phyloP scores from a whole-genome alignment of 495 filamentous ascomycete species.

The Neurospora sp. region DNA sequence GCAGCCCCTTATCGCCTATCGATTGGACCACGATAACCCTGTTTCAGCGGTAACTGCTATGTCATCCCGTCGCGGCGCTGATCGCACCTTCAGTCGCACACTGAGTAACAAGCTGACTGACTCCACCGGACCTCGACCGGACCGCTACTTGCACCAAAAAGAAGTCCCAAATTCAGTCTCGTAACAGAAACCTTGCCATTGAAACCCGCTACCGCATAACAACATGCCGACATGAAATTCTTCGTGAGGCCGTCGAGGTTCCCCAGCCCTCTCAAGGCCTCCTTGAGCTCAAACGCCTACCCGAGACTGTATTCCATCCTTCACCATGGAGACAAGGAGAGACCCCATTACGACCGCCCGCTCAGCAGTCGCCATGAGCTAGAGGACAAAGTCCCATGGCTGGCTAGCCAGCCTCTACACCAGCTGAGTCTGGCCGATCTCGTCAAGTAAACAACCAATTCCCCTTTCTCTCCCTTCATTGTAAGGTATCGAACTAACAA shows the following conservation, averaged over 20 bases:
- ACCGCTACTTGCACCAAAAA: background rate
- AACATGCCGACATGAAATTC: constrained; percentile 39
- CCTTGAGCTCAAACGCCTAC: background rate
- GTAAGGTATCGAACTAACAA: background rate
- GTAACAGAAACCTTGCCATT: background rate
- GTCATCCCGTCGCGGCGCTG: background rate
- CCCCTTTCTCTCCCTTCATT: background rate
- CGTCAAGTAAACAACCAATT: constrained; percentile 51
- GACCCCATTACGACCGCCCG: background rate
- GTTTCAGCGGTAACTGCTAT: background rate
- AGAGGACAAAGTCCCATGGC: constrained; percentile 62
- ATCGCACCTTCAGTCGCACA: background rate
- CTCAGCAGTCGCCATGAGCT: constrained; percentile 12
- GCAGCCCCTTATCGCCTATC: background rate
- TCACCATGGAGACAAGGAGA: background rate
- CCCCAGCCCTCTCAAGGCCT: constrained; percentile 21
- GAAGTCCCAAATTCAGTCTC: background rate
- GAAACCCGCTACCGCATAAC: background rate
- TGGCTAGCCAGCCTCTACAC: constrained; percentile 71
- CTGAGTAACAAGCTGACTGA: background rate
- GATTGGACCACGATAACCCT: background rate
- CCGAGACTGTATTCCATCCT: background rate
- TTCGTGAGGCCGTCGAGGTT: constrained; percentile 29
- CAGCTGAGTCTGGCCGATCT: constrained; percentile 78
- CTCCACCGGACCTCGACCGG: background rate